phyloP scores from a whole-genome alignment of 164 flowering plant genomes.

The Brasenia schreberi region DNA sequence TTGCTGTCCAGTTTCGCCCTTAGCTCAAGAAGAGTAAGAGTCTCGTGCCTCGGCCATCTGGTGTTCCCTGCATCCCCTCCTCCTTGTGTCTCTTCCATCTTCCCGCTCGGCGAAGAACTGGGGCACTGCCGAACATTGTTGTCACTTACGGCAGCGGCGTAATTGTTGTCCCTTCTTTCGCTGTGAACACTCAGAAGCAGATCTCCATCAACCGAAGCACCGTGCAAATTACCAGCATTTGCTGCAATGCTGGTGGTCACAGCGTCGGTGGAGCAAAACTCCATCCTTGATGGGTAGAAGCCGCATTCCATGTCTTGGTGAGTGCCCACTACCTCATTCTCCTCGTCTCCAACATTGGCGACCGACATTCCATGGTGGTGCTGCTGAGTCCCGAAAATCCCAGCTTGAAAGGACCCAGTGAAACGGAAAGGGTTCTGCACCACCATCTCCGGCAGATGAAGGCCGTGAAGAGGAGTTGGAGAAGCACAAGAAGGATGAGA shows the following conservation, averaged over 20 bases:
- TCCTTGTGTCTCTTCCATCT: slow-evolving; percentile 17
- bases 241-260: slow-evolving; percentile 20
- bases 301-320: background rate
- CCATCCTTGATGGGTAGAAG: background rate
- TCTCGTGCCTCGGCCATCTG: slow-evolving; percentile 96
- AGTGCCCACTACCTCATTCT: background rate
- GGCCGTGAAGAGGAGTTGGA: slow-evolving; percentile 11
- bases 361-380: background rate
- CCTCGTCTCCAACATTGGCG: background rate
- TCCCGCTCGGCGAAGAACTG: slow-evolving; percentile 3
- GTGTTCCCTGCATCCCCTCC: slow-evolving; percentile 39
- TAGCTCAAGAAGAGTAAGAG: slow-evolving; percentile 80
- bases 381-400: background rate
- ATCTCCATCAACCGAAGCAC: slow-evolving; percentile 3
- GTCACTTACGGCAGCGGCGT: slow-evolving; percentile 1
- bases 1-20: slow-evolving; percentile 78
- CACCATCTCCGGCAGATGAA: background rate
- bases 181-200: slow-evolving; percentile 3
- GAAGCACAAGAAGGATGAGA: slow-evolving; percentile 21
- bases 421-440: background rate
- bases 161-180: background rate
- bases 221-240: slow-evolving; percentile 25
- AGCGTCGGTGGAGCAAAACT: background rate
- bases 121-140: slow-evolving; percentile 20
- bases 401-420: background rate